phyloP scores from a whole-genome alignment of 441 rosid genomes.

The Erodium texanum region DNA sequence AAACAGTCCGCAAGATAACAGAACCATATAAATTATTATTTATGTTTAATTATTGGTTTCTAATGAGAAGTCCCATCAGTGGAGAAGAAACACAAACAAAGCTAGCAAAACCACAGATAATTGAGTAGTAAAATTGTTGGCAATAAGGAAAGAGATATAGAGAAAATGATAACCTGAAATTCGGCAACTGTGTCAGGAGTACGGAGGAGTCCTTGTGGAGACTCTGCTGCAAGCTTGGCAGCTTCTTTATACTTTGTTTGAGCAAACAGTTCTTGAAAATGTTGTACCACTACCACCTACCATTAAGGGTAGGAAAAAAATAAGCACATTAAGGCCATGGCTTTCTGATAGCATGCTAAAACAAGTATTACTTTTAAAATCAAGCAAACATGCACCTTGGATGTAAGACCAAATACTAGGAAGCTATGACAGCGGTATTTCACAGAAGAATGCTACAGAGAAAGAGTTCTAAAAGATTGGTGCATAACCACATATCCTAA shows the following conservation, averaged over 20 bases:
- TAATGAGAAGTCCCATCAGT: not conserved
- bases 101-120: not conserved
- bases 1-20: slow-evolving; percentile 72
- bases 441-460: too few species aligned
- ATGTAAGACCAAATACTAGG: not conserved
- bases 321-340: not conserved
- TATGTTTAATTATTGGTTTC: too few species aligned
- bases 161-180: slow-evolving; percentile 63
- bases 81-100: not conserved
- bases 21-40: not conserved
- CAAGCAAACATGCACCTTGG: too few species aligned
- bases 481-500: not conserved
- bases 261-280: slow-evolving; percentile 96
- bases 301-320: slow-evolving; percentile 18
- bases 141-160: slow-evolving; percentile 8
- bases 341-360: not conserved
- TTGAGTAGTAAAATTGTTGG: not conserved
- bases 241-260: slow-evolving; percentile 99
- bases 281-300: slow-evolving; percentile 97
- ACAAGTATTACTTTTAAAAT: too few species aligned
- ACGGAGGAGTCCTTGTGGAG: slow-evolving; percentile 96
- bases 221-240: slow-evolving; percentile 99
- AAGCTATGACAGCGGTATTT: not conserved
- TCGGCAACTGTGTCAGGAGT: slow-evolving; percentile 99
- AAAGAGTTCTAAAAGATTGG: not conserved